Conservation (phyloP, 805 yeast genomes). For the Blastobotrys terrestris region DNA sequence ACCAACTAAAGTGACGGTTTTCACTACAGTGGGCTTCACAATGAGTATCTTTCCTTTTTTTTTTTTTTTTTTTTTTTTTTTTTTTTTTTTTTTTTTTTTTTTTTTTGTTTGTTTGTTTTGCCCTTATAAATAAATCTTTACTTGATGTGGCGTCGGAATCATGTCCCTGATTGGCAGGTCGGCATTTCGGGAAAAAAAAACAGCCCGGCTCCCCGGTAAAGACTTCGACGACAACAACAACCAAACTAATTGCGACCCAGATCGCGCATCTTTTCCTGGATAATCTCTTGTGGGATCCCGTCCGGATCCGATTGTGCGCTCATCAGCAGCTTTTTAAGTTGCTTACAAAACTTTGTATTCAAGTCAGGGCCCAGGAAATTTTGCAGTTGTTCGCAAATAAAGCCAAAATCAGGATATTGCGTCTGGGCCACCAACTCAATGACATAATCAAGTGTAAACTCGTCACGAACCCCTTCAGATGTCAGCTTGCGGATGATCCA, state of each 20-base stretch:
- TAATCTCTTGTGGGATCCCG: constrained; percentile 40
- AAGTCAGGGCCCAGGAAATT: constrained; percentile 40
- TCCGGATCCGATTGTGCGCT: constrained; percentile 40
- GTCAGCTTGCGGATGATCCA: constrained; percentile 32
- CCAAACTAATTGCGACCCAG: not conserved
- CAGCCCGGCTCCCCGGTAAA: too few species aligned
- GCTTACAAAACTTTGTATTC: constrained; percentile 35
- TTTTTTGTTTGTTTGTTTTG: too few species aligned
- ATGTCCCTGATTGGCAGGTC: too few species aligned
- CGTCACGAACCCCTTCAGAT: constrained; percentile 38
- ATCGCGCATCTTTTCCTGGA: constrained; percentile 24
- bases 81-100: too few species aligned
- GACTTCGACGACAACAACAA: too few species aligned
- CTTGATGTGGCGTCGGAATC: too few species aligned
- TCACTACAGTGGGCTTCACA: too few species aligned
- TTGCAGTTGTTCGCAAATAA: constrained; percentile 30
- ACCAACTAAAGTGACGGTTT: too few species aligned
- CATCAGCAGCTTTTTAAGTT: constrained; percentile 41
- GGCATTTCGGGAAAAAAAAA: too few species aligned
- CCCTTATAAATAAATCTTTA: too few species aligned
- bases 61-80: too few species aligned
- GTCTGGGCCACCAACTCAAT: constrained; percentile 34
- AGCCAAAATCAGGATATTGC: constrained; percentile 15
- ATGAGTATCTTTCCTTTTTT: too few species aligned
- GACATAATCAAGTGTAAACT: constrained; percentile 41